Conservation (phyloP, 495 filamentous ascomycete species). For the Penicillium taxi region DNA sequence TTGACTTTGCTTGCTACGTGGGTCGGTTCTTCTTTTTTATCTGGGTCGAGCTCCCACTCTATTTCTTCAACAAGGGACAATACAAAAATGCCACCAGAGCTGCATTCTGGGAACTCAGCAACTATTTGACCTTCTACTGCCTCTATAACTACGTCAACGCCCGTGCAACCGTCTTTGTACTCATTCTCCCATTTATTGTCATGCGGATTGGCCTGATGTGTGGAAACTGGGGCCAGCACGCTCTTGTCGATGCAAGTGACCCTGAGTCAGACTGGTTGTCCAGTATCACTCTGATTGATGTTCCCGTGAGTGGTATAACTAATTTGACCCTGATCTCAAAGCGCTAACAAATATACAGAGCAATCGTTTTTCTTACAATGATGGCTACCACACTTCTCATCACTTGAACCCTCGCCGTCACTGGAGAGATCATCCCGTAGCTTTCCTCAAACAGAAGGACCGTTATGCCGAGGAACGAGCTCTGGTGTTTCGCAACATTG, state of each 20-base stretch:
- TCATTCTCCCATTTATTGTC: constrained; percentile 51
- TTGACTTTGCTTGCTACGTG: constrained; percentile 59
- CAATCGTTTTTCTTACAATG: constrained; percentile 69
- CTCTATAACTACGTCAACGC: constrained; percentile 41
- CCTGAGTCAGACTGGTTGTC: constrained; percentile 62
- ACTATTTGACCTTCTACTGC: constrained; percentile 41
- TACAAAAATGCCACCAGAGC: constrained; percentile 41
- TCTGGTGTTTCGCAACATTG: constrained; percentile 63
- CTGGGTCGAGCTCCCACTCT: constrained; percentile 67
- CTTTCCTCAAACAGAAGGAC: constrained; percentile 55
- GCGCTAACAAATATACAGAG: constrained; percentile 34
- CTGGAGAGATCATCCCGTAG: constrained; percentile 64
- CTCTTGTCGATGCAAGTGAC: constrained; percentile 60
- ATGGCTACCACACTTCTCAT: constrained; percentile 72
- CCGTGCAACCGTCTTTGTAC: constrained; percentile 48
- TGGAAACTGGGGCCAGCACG: constrained; percentile 72
- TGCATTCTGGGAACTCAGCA: constrained; percentile 49
- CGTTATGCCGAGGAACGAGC: constrained; percentile 53
- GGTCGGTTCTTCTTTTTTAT: constrained; percentile 62
- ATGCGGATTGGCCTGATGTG: constrained; percentile 61
- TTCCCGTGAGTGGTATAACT: constrained; percentile 45
- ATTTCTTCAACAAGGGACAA: constrained; percentile 56
- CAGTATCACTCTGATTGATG: constrained; percentile 66
- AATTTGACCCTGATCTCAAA: no score
- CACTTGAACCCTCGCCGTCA: constrained; percentile 65